Base-by-base conservation (phyloP, 768 basidiomycete species). In the Lentinus brumalis region DNA sequence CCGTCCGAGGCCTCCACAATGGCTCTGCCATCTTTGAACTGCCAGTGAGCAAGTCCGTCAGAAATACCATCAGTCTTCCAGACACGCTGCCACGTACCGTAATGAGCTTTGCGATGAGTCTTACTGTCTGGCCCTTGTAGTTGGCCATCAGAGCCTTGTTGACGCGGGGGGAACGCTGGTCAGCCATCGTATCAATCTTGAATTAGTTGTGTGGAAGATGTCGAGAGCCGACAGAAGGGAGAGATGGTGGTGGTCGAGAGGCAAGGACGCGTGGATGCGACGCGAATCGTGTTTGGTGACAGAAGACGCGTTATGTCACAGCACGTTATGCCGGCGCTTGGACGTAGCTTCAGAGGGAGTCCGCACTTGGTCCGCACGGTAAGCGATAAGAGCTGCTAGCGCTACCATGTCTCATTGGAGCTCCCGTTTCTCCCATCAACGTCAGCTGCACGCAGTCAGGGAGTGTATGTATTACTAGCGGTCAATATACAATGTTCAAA, bases 1-100 rank as follows among this genome's bases (percentile, higher is more conserved):
- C 85, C 87, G 67, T 93, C 92, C 46, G 80, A 79, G 0, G 89
- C 83, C 61, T 86, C 79, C 12, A 92, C 86, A 3, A 83, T 79
- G 12, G 84, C 81, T 3, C 71, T 70, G 14, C 79, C 79, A 16
- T 77, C 78, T 38, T 81, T 69, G n/a, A 60, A 18, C 61, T 63
- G 40, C 7, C 42, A 29, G 14, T 16, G 3, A n/a, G 4, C 44
- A 45, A 2, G 44, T n/a, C 14, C 44, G n/a, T 45, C 16, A 16
- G 16, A 12, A n/a, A 7, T 41, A 10, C 16, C 11, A 16, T 16
- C 40, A 16, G 40, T 41, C 40, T 41, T 15, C 42, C 8, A 18
- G 15, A 57, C 54, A 58, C 32, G 45, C 46, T 15, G 31, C 1
- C 1, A 40, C 63, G 35, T 29, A 65, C 67, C 35, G 38, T 56